Evolutionary conservation across 2,329 filamentous ascomycete species (phyloP), one percentile per base, ranked within the genome.

Genomic region (Colletotrichum kahawae): DNA sequence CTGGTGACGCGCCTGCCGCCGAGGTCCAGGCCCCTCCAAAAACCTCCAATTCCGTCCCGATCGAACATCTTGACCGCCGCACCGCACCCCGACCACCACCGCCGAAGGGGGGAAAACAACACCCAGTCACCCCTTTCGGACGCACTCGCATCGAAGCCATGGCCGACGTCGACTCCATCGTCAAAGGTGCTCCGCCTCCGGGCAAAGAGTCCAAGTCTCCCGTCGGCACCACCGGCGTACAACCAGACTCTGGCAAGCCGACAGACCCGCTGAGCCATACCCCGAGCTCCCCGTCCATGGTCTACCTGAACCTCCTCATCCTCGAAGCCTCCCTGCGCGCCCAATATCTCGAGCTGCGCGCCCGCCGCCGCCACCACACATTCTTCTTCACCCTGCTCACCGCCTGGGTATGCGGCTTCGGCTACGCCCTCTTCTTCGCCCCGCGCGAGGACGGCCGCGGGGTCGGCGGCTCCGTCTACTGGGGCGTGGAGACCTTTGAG

Each of bases 241-340:
- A 82, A 78, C 83, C 87, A 77, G 79, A 86, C 77, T 78, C 86
- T 79, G 80, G 79, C 79, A 89, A 88, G 79, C 84, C 87, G 33
- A 86, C 87, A 82, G 95, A 97, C 82, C 95, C 95, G 33, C 90
- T 96, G 77, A 93, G 92, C 79, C 92, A 93, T 76, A 92, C 96
- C 18, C 96, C 96, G n/a, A 96, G 94, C 82, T 95, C 95, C 18
- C 96, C 96, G 60, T 95, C 95, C 70, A 97, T 98, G 88, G 98
- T 99, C 82, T 99, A 99, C 86, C 92, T 99, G 80, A 99, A 99
- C 85, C 93, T 99, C 29, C 91, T 99, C 74, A 97, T 99, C 80
- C 94, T 99, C 84, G 97, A 99, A 84, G 95, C 95, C 64, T 98
- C 95, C 7, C 89, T 99, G 43, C 95, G 97, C 78, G 93, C 95